Evolutionary conservation across 306 rosid genomes (phyloP), one percentile per base, ranked within the genome.

Genomic region (Cicer chorassanicum): DNA sequence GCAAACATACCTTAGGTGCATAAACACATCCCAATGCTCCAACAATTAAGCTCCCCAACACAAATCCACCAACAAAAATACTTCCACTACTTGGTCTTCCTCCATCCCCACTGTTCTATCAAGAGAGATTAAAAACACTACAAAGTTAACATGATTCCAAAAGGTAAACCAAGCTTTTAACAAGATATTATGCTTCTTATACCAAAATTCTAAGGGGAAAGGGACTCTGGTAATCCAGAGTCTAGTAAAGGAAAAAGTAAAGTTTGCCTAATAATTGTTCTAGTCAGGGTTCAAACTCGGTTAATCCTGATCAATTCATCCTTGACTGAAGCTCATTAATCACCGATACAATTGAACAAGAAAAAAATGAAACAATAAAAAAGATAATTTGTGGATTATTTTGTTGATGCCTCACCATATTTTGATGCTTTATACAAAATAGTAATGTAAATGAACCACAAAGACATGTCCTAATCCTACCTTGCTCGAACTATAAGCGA

Each of bases 1-100:
- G 44, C 70, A 63, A 51, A 45, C 74, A 76, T 87, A 87, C 94
- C 88, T 87, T 80, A 51, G 91, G 91, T 63, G 94, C 94, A 76
- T 80, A 89, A 38, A 85, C 60, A 51, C 88, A 85, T 16, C 91
- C 91, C 51, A 89, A 65, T 74, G 93, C 84, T 71, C 91, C 93
- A 70, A 81, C 89, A 67, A 89, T 61, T 38, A 89, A 73, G 54
- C 93, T 83, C 9, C 94, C 94, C 82, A 89, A 74, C 38, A 87
- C 75, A 84, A 89, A 87, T 18, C 90, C 94, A 66, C 91, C 90
- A 39, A 87, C 72, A 44, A 89, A 87, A 79, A 82, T 62, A 68
- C 84, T 80, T 57, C 88, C 91, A 67, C 60, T 61, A 12, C 54
- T 81, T 56, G 80, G 21, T 39, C 83, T 83, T 81, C 82, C 85